Evolutionary conservation across 306 rosid genomes (phyloP).

Genomic region (Dalbergia oliveri): DNA sequence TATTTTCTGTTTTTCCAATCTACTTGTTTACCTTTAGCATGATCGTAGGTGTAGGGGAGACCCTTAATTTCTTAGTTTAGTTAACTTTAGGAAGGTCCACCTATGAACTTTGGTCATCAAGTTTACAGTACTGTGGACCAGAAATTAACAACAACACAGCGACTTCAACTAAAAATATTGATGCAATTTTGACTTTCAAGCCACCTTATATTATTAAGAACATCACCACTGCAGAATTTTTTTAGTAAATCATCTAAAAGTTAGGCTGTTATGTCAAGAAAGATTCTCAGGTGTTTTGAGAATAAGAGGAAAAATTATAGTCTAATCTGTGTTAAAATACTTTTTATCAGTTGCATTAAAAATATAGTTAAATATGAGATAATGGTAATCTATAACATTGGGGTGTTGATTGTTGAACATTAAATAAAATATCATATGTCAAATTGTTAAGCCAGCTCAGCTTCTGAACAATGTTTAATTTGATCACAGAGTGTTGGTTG

Average conservation of each 20-base stretch:
- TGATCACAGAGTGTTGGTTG: neutral
- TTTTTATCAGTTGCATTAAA: no score
- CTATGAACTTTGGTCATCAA: slow-evolving; percentile 7
- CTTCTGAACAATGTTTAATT: neutral
- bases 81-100: slow-evolving; percentile 4
- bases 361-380: no score
- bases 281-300: no score
- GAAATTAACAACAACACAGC: neutral
- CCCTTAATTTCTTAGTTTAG: slow-evolving; percentile 8
- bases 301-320: no score
- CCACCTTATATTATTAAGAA: neutral
- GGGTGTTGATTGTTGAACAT: no score
- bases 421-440: neutral
- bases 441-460: neutral
- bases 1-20: neutral
- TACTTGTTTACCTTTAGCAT: neutral
- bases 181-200: slow-evolving; percentile 6
- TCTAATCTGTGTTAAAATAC: no score
- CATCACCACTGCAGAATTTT: neutral
- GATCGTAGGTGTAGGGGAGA: neutral
- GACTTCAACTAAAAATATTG: slow-evolving; percentile 30
- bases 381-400: no score
- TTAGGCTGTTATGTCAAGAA: neutral
- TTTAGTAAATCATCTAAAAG: neutral
- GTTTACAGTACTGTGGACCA: slow-evolving; percentile 10